These are phyloP conservation scores for Miamiensis avidus DNA, from an alignment of 169 alveolate species.

Conservation along the genomic window DNA sequence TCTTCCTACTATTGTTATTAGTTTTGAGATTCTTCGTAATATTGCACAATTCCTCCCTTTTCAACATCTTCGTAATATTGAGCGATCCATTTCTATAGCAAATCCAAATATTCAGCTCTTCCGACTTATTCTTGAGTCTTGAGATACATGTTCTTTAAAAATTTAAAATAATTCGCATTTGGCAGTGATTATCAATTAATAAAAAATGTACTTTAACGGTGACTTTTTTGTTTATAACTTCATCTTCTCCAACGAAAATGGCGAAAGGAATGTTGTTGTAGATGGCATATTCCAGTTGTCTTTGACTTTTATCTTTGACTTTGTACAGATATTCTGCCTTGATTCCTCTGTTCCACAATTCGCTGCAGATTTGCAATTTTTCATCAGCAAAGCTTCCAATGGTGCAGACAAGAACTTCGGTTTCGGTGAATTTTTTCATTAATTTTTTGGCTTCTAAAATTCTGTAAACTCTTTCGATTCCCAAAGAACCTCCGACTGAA, in stretches of 20 bases:
- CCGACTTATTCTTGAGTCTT: background rate
- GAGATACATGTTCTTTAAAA: background rate
- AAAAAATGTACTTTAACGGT: conserved; percentile 40
- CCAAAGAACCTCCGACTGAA: conserved; percentile 96
- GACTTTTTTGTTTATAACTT: conserved; percentile 58
- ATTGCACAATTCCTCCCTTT: background rate
- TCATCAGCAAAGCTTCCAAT: conserved; percentile 49
- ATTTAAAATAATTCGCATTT: background rate
- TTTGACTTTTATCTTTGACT: conserved; percentile 59
- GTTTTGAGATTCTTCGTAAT: conserved; percentile 5
- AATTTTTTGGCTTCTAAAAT: conserved; percentile 73
- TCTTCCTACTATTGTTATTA: too few relatives aligned
- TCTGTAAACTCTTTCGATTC: conserved; percentile 93
- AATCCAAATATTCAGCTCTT: background rate
- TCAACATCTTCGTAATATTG: conserved; percentile 4
- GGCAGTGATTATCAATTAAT: background rate
- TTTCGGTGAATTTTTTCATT: conserved; percentile 47
- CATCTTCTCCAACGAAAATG: conserved; percentile 70
- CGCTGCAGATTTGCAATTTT: conserved; percentile 49
- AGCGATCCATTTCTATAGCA: background rate
- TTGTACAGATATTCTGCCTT: conserved; percentile 63
- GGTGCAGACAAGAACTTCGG: conserved; percentile 56
- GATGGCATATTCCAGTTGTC: conserved; percentile 50
- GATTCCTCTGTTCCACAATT: conserved; percentile 62
- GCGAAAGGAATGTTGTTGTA: conserved; percentile 60